Evolutionary conservation across 2,329 filamentous ascomycete genomes (phyloP).

Genomic region (Colletotrichum lupini): DNA sequence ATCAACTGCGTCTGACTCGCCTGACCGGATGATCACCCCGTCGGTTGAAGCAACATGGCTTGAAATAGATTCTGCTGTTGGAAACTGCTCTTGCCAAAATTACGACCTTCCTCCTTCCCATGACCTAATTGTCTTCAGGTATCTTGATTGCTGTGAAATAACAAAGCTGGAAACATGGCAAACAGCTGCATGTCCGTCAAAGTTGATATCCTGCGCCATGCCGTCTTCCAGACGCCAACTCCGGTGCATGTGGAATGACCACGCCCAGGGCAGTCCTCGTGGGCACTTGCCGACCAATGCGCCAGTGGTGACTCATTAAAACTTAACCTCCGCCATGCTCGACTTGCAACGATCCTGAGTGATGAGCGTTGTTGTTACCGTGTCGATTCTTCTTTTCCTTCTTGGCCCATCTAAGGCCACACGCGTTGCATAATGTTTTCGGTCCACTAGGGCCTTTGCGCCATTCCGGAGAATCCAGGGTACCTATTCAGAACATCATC

Average conservation of each 20-base stretch:
- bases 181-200: constrained; percentile 27
- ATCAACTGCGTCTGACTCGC: constrained; percentile 14
- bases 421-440: constrained; percentile 96
- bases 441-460: constrained; percentile 90
- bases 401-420: constrained; percentile 81
- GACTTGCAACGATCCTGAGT: constrained; percentile 24
- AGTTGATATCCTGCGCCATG: constrained; percentile 18
- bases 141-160: constrained; percentile 32
- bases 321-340: constrained; percentile 24
- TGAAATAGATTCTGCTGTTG: constrained; percentile 22
- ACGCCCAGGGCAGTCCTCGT: background rate
- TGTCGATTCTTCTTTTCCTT: constrained; percentile 79
- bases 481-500: constrained; percentile 59
- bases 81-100: constrained; percentile 19
- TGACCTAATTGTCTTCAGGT: constrained; percentile 28
- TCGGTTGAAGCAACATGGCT: constrained; percentile 24
- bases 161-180: constrained; percentile 19
- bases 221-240: constrained; percentile 25
- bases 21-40: background rate
- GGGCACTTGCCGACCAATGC: constrained; percentile 1
- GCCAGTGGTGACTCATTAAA: constrained; percentile 17
- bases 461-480: constrained; percentile 94
- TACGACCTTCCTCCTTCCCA: constrained; percentile 8
- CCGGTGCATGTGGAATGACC: background rate
- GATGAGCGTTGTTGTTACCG: constrained; percentile 12